These are phyloP conservation scores for Microdochium paspali DNA, from an alignment of 2,329 filamentous ascomycete species.

Conservation along the genomic window DNA sequence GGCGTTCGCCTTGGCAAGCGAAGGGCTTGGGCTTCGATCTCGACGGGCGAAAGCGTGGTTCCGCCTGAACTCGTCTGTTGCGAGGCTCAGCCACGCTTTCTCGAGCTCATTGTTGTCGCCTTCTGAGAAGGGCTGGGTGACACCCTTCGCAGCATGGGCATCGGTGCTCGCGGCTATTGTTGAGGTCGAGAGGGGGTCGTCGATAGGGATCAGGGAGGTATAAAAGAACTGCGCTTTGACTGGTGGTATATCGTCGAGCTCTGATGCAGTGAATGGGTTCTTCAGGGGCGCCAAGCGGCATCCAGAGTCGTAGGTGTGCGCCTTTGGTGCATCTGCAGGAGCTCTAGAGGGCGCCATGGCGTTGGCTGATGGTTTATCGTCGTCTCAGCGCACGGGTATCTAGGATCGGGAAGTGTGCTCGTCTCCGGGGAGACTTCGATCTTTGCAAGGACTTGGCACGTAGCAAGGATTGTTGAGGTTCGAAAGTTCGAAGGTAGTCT, in stretches of 20 bases:
- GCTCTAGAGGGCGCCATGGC: neutral
- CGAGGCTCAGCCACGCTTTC: slow-evolving; percentile 61
- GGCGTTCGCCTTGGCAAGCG: slow-evolving; percentile 22
- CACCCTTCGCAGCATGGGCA: slow-evolving; percentile 42
- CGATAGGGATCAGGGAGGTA: slow-evolving; percentile 70
- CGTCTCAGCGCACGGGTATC: no score
- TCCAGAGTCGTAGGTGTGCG: slow-evolving; percentile 50
- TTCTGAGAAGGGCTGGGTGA: slow-evolving; percentile 67
- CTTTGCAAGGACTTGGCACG: no score
- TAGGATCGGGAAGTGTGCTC: neutral
- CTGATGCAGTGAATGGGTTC: slow-evolving; percentile 21
- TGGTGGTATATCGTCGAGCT: slow-evolving; percentile 43
- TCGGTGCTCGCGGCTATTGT: slow-evolving; percentile 41
- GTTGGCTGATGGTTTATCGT: neutral
- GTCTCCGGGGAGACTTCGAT: neutral
- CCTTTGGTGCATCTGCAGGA: slow-evolving; percentile 11
- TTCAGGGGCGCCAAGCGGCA: slow-evolving; percentile 46
- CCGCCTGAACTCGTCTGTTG: slow-evolving; percentile 34
- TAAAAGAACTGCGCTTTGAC: slow-evolving; percentile 76
- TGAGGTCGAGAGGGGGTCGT: slow-evolving; percentile 71
- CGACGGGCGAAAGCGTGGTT: slow-evolving; percentile 32
- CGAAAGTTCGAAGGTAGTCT: neutral
- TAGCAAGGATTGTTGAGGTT: no score
- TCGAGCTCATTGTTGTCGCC: slow-evolving; percentile 76
- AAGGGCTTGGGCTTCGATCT: slow-evolving; percentile 20